Base-by-base conservation (phyloP, 1,139 yeast genomes). In the Blastobotrys persicus region DNA sequence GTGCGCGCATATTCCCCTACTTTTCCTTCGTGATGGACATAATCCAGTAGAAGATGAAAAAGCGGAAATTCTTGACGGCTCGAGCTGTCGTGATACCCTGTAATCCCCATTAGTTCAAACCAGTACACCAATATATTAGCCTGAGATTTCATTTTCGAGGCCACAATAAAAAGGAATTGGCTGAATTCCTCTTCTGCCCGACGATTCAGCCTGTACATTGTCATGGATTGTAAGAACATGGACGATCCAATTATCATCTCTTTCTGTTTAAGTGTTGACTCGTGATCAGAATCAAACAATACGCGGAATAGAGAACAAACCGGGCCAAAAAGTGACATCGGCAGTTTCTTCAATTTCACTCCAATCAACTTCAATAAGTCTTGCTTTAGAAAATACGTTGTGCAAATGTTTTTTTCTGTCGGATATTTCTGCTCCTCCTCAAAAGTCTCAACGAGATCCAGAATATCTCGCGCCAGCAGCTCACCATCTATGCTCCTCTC, bases 1-100 rank as follows among this genome's bases (percentile, higher is more conserved):
- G 62, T 61, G n/a, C 69, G 56, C 2, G 68, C 58, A 39, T 55
- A 58, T 19, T 63, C 66, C 12, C 70, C 70, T 0, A 59, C 56
- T 1, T 50, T 50, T 3, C 60, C 66, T 11, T 59, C 65, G 28
- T 58, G 62, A 41, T 59, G 55, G 9, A 65, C 59, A 43, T 58
- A 60, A 37, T 61, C 63, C 14, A 63, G 46, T 11, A 67, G 53
- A 31, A 65, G 48, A 42, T 59, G 55, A 31, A 64, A 55, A 33
- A 66, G 50, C 9, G 68, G 66, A 46, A 61, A 58, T 18, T 56
- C 56, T 7, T 45, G 18, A 14, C 19, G 17, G 18, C 41, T 35
- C 9, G 39, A 18, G 4, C 18, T 28, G 13, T 35, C 41, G 7
- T 14, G 6, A 2, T 35, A 26, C 2, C 14, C 23, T 4, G 45